Evolutionary conservation across 345 rosid species (phyloP), one percentile per base, ranked within the genome.

Genomic region (Jatropha curcas): DNA sequence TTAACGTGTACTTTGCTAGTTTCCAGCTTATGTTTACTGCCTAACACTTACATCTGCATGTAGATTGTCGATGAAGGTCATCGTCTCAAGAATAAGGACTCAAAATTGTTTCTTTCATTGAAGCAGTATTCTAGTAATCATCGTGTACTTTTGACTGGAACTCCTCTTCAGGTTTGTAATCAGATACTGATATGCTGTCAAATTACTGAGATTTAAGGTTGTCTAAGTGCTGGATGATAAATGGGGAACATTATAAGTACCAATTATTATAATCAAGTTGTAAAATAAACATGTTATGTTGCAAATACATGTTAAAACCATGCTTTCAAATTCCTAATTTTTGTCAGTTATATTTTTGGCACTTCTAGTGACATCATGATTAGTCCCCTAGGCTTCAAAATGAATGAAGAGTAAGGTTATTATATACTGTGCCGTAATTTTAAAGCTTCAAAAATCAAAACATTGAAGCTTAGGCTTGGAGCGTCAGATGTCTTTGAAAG

Each of bases 61-160:
- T 83, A 96, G 99, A 96, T 96, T 77, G 99, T 96, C 71, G 99
- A 96, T 85, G 99, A 96, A 86, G 99, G 99, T 68, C 99, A 96
- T 84, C 96, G 99, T 34, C 87, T 96, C 52, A 96, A 96, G 88
- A 96, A 96, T 74, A 96, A 96, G 86, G 99, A 96, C 74, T 93
- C 99, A 39, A 96, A 93, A 81, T 85, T 96, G 78, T 96, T 93
- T 84, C 82, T 84, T 70, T 87, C 97, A n/a, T 53, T 96, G 88
- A 96, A 86, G 80, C 99, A 93, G 81, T 96, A 91, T 81, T 79
- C 84, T 48, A 93, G 93, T 77, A 84, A 85, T 68, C 99, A 96
- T 79, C 96, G 99, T 43, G 88, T 86, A 68, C 98, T 96, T 71
- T 86, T 96, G 82, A 96, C 99, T 56, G 99, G 99, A 82, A 96